A percentile compares a stretch with the other conserved stretches of the same genome.
Evolutionary conservation across 1,139 yeast genomes (phyloP).

Genomic region (Geotrichum macrosporum): DNA sequence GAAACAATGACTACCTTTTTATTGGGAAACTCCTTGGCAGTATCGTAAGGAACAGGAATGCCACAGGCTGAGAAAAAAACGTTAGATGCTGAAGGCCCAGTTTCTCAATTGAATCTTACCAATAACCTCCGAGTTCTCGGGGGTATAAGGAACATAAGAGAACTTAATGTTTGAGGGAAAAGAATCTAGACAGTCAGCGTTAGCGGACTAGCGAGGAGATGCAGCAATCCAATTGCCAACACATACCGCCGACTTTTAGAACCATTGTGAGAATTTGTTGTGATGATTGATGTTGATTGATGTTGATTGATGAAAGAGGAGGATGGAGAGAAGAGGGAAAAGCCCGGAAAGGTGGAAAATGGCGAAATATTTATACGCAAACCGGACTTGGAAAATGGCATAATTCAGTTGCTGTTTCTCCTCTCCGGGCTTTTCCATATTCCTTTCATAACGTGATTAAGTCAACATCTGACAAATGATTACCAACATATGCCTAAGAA

Average conservation of each 20-base stretch:
- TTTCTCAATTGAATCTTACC: conserved; percentile 52
- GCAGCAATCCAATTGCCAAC: neutral
- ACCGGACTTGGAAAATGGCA: no score
- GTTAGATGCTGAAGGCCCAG: conserved; percentile 40
- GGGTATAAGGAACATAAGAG: conserved; percentile 54
- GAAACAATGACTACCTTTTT: conserved; percentile 65
- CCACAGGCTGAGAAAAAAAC: conserved; percentile 46
- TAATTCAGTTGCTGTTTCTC: no score
- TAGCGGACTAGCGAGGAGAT: neutral
- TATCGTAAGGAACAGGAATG: conserved; percentile 49
- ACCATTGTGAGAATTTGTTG: conserved; percentile 10
- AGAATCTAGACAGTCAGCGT: no score
- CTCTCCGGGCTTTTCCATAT: no score
- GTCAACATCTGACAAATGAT: no score
- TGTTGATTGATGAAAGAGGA: no score
- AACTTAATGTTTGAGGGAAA: conserved; percentile 54
- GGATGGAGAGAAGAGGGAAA: no score
- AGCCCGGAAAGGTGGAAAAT: no score
- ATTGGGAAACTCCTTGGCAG: conserved; percentile 47
- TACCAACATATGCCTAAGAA: no score
- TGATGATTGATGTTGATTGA: no score
- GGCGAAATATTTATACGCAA: no score
- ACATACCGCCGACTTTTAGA: conserved; percentile 19
- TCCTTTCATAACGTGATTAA: no score
- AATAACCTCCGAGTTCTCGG: conserved; percentile 43